Evolutionary conservation across 495 filamentous ascomycete species (phyloP), one percentile per base, ranked within the genome.

Genomic region (Astrocystis sublimbata): DNA sequence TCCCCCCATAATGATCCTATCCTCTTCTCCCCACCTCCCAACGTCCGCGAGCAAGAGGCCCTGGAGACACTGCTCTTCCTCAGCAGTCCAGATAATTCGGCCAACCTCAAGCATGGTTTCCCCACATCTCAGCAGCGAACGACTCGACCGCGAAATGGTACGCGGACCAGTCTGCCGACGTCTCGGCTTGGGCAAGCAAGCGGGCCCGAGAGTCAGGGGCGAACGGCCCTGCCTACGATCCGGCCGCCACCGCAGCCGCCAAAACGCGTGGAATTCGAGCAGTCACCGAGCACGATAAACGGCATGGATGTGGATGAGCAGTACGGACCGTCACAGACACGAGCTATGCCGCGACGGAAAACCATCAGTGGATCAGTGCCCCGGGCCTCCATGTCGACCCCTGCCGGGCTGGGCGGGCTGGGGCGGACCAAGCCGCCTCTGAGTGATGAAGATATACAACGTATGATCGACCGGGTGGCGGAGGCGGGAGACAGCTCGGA

Each of bases 1-100:
- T 84, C 85, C 12, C 85, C 87, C 12, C 84, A 83, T 40, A 79
- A 86, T 41, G 90, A 90, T 58, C 86, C 88, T 17, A 79, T 84
- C 21, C 62, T 79, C 6, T 80, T 78, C 46, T 80, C 79, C 10
- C 78, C 78, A 0, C 78, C 80, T 57, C 76, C 77, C 40, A 80
- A 79, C 24, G 73, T 76, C 2, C 87, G 89, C 67, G 92, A 96
- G 67, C 85, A 92, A 66, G 92, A 94, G 65, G 92, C 91, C n/a
- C 87, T 96, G 23, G 92, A 96, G 68, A 90, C 89, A 0, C 76
- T 96, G 24, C 78, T 96, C 21, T 93, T 92, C 75, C 92, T 96
- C 89, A 90, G 89, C 60, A 93, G 90, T 64, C 92, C 92, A 0
- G 88, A 86, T 12, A 90, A 92, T 68, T 89, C 90, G 3, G 83